Conservation (phyloP, 148 eudicot species). For the Cornus florida region DNA sequence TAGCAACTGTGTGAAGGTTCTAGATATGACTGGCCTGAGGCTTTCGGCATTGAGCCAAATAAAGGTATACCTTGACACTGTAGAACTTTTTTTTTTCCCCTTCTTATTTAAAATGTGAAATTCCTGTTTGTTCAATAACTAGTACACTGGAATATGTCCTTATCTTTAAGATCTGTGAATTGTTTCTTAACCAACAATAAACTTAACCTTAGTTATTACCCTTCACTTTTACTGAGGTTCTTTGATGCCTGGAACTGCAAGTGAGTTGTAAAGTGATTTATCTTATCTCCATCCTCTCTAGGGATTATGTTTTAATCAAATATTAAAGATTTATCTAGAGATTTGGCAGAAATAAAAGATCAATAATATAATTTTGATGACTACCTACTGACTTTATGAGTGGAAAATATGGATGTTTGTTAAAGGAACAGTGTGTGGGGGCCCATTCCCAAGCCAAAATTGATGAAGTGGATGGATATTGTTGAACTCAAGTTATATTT, state of each 20-base stretch:
- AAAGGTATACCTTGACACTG: conserved; percentile 49
- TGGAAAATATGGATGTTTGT: neutral
- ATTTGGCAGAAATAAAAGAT: neutral
- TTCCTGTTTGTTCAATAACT: neutral
- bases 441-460: neutral
- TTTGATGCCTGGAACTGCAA: neutral
- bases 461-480: neutral
- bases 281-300: neutral
- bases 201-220: neutral
- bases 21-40: conserved; percentile 92
- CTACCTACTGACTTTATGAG: neutral
- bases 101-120: neutral
- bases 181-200: neutral
- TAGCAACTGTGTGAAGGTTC: conserved; percentile 71
- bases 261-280: neutral
- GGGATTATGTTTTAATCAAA: neutral
- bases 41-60: conserved; percentile 77
- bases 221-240: neutral
- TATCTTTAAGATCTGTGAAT: neutral
- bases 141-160: neutral
- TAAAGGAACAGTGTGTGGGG: neutral
- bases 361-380: neutral
- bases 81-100: too few relatives aligned
- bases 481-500: neutral
- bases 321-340: neutral